Percentiles rank a stretch among this genome's conserved stretches.
Evolutionary conservation across 129 eudicot species (phyloP).

Genomic region (Daucus carota): DH1_v3.0 NC_030386.2:34228501-34229000

Average conservation of each 20-base stretch:
- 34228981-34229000: background rate
- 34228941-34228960: background rate
- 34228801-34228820: conserved; percentile 49
- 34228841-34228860: conserved; percentile 8
- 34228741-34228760: conserved; percentile 56
- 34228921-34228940: background rate
- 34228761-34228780: conserved; percentile 39
- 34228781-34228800: conserved; percentile 52
- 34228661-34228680: conserved; percentile 82
- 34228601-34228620: background rate
- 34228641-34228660: conserved; percentile 83
- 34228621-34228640: conserved; percentile 72
- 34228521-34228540: background rate
- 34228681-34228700: conserved; percentile 69
- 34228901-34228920: background rate
- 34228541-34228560: background rate
- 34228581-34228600: background rate
- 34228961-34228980: background rate
- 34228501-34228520: background rate
- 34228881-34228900: background rate
- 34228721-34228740: conserved; percentile 65
- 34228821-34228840: background rate
- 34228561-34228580: background rate
- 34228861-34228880: background rate
- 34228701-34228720: conserved; percentile 57